phyloP scores from a whole-genome alignment of 129 eudicot species.

The Chrysanthemum lavandulifolium region DNA sequence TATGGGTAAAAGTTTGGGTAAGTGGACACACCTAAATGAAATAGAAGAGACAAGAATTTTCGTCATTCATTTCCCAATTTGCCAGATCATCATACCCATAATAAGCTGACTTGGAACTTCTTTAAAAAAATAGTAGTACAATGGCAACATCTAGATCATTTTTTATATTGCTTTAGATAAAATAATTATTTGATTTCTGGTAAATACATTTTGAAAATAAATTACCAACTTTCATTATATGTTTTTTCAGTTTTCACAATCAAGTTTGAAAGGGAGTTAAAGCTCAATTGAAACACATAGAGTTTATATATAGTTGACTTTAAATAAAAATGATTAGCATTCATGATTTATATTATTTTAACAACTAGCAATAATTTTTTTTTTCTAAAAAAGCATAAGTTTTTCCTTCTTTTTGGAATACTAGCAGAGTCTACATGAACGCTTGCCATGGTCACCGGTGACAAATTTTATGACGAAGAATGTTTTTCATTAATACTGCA shows the following conservation, averaged over 20 bases:
- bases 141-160: not conserved
- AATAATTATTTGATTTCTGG: no score
- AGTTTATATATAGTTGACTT: constrained; percentile 15
- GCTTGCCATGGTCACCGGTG: no score
- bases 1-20: no score
- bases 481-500: no score
- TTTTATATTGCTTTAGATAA: not conserved
- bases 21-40: no score
- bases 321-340: constrained; percentile 4
- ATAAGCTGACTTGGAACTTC: constrained; percentile 24
- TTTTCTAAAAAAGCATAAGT: not conserved
- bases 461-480: no score
- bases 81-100: constrained; percentile 25
- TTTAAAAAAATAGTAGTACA: not conserved
- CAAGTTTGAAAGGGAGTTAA: not conserved
- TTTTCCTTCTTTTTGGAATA: no score
- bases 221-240: not conserved
- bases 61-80: constrained; percentile 19
- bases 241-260: no score
- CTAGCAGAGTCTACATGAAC: no score
- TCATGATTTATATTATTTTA: not conserved
- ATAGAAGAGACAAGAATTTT: no score
- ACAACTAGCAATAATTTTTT: not conserved
- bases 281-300: not conserved
- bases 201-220: not conserved